These are phyloP conservation scores for Macrolepiota dolichaula DNA, from an alignment of 768 basidiomycete species.

Conservation along the genomic window DNA sequence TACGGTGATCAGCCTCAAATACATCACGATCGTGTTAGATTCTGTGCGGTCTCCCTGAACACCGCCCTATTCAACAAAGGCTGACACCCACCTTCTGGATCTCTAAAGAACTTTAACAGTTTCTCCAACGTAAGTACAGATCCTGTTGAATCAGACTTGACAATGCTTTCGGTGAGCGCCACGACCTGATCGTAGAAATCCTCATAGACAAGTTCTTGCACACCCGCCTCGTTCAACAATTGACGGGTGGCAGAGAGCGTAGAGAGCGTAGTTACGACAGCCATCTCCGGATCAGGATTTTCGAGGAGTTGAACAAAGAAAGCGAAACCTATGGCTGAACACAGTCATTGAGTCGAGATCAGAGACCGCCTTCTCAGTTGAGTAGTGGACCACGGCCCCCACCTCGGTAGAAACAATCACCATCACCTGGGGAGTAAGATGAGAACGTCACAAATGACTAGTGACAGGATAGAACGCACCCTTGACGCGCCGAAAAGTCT, in stretches of 20 bases:
- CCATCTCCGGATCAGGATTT: conserved; percentile 38
- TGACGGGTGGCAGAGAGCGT: conserved; percentile 46
- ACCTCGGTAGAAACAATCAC: conserved; percentile 94
- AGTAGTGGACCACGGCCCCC: conserved; percentile 18
- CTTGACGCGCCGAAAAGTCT: conserved; percentile 63
- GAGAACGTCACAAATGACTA: not conserved
- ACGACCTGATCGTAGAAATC: conserved; percentile 72
- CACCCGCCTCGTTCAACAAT: conserved; percentile 54
- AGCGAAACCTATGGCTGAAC: conserved; percentile 74
- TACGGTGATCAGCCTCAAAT: conserved; percentile 75
- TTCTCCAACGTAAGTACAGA: not conserved
- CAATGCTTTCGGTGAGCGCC: conserved; percentile 43
- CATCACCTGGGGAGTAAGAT: conserved; percentile 55
- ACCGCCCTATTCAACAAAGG: not conserved
- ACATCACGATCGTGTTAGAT: conserved; percentile 31
- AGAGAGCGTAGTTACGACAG: conserved; percentile 48
- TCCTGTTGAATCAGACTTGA: not conserved
- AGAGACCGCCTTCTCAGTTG: not conserved
- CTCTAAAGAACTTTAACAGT: conserved; percentile 12
- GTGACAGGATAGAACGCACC: conserved; percentile 42
- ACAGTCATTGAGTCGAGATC: conserved; percentile 9
- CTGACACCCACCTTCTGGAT: not conserved
- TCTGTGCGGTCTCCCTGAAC: not conserved
- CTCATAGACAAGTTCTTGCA: conserved; percentile 66
- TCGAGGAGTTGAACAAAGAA: conserved; percentile 71